phyloP scores from a whole-genome alignment of 2,329 filamentous ascomycete species.

The Neurospora crassa region DNA sequence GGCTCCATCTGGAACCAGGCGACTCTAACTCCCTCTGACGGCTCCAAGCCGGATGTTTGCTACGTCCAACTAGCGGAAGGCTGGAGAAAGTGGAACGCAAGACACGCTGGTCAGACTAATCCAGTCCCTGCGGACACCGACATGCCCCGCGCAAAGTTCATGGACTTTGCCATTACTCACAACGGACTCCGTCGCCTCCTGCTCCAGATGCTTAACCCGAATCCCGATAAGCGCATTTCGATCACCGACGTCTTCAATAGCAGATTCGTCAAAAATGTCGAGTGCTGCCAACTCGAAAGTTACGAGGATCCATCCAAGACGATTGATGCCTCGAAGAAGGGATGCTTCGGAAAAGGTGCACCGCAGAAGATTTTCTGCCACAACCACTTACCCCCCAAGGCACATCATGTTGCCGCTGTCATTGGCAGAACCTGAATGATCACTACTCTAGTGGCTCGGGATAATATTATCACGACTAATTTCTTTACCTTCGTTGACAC shows the following conservation, averaged over 20 bases:
- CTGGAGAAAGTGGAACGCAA: constrained; percentile 59
- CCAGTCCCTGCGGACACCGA: constrained; percentile 42
- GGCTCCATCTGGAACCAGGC: constrained; percentile 69
- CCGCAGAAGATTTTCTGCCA: constrained; percentile 48
- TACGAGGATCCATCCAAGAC: constrained; percentile 52
- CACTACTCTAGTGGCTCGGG: background rate
- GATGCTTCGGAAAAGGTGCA: constrained; percentile 30
- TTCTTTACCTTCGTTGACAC: background rate
- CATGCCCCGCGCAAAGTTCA: constrained; percentile 54
- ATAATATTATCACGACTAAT: background rate
- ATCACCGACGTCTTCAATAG: constrained; percentile 61
- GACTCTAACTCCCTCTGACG: constrained; percentile 23
- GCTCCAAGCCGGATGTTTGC: background rate
- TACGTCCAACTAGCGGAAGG: constrained; percentile 57
- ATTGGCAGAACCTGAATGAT: background rate
- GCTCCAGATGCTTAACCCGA: constrained; percentile 73
- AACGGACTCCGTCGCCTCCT: constrained; percentile 61
- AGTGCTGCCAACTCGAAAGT: constrained; percentile 68
- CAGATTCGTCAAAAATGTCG: constrained; percentile 63
- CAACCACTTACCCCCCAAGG: constrained; percentile 44
- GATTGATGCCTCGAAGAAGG: constrained; percentile 54
- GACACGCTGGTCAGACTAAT: constrained; percentile 32
- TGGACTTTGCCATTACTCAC: constrained; percentile 58
- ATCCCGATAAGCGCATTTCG: constrained; percentile 59
- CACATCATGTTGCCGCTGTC: constrained; percentile 14